Evolutionary conservation across 148 eudicot genomes (phyloP), one percentile per base, ranked within the genome.

Genomic region (Suaeda aralocaspica): DNA sequence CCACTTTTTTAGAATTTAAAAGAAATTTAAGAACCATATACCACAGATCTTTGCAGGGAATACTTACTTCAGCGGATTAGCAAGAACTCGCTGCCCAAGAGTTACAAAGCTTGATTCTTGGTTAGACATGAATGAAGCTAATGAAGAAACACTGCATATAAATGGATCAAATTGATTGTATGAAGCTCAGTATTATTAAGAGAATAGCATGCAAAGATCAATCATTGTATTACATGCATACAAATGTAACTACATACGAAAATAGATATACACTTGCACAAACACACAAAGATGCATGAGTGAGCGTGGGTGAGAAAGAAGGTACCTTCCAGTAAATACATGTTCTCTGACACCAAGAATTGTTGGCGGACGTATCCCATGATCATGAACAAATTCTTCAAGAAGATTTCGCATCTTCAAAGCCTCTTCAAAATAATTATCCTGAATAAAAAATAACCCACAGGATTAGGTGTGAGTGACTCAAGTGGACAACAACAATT

Each of bases 331-430:
- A 9, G 99, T 95, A 76, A 95, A 95, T 45, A 95, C 93, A 82
- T 95, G 97, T 74, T 95, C 99, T 81, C 99, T 89, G 48, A 95
- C 99, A 67, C 99, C 99, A 72, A 95, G 97, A 76, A 95, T 95
- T 41, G 92, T 87, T 29, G 93, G 83, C 42, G 87, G 83, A 44
- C 89, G 96, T 72, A 91, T 81, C 28, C 97, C 99, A 79, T 95
- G 91, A 84, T 85, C 82, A 49, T 77, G 39, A 79, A 82, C 53
- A 58, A 95, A 89, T 80, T 95, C 97, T 76, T 94, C 99, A 65
- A 94, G 93, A 76, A 94, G 99, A 83, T 94, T 94, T 82, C 99
- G 89, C 93, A 94, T 85, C 82, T 94, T 94, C 75, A 95, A 74
- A 70, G 99, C 99, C 76, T 95, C 99, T 87, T 95, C 99, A 65